Conservation (phyloP, 192 early-diverging fungal genomes). For the Podila horticola region DNA sequence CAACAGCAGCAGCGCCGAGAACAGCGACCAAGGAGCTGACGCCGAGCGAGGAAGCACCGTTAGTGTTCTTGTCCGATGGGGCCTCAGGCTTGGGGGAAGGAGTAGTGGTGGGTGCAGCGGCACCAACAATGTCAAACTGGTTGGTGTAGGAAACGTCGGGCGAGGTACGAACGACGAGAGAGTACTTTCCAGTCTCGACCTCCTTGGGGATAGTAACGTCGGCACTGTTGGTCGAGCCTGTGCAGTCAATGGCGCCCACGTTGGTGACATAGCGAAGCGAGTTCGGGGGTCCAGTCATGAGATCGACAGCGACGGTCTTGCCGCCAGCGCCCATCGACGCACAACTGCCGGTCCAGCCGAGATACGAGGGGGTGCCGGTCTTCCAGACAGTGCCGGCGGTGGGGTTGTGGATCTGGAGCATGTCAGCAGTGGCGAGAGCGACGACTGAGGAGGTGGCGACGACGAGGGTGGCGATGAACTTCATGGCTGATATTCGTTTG, state of each 20-base stretch:
- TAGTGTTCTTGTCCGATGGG: neutral
- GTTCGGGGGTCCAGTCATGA: constrained; percentile 11
- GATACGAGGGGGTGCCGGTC: neutral
- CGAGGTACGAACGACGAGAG: constrained; percentile 10
- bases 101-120: neutral
- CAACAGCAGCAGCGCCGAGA: constrained; percentile 8
- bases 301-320: constrained; percentile 16
- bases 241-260: constrained; percentile 17
- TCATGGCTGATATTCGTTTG: constrained; percentile 13
- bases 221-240: neutral
- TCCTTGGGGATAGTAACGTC: constrained; percentile 8
- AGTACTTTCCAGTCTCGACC: constrained; percentile 2
- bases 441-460: constrained; percentile 18
- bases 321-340: constrained; percentile 17
- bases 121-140: neutral
- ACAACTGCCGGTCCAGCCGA: constrained; percentile 28
- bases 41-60: constrained; percentile 4
- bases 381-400: constrained; percentile 13
- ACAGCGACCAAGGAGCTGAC: neutral
- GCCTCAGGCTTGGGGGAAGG: neutral
- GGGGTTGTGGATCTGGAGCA: constrained; percentile 34
- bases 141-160: constrained; percentile 19
- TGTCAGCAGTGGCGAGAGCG: constrained; percentile 21
- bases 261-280: constrained; percentile 18
- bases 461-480: constrained; percentile 18